Base-by-base conservation (phyloP, 108 stramenopile species). In the Chaetoceros tenuissimus region DNA sequence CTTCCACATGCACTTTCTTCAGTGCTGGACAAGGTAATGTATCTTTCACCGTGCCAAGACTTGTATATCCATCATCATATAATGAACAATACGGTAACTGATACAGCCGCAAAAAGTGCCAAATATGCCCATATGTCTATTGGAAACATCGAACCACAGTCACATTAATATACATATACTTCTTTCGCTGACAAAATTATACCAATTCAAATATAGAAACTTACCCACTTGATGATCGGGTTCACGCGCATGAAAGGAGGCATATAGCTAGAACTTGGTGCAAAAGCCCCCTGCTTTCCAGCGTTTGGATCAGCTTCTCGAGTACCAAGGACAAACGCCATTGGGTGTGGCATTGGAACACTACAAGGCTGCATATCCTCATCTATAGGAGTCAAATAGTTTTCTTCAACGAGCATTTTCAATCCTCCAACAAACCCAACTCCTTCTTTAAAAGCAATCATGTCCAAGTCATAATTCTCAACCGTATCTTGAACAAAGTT, bases 191-290 rank as follows among this genome's bases (percentile, higher is more conserved):
- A 13, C 43, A 30, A 46, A 59, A 67, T 18, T 24, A 8, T n/a
- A n/a, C n/a, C n/a, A n/a, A n/a, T n/a, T n/a, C n/a, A n/a, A n/a
- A n/a, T n/a, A n/a, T n/a, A n/a, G n/a, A n/a, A n/a, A n/a, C n/a
- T n/a, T n/a, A n/a, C n/a, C 98, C 98, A 99, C 31, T 88, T 53
- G 31, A 99, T 53, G 5, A 97, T 74, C 1, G 98, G 98, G 74
- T 97, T 98, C 22, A 97, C 91, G 7, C 98, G 80, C 77, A 99
- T 87, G 61, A 99, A 97, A 1, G 96, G 94, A 23, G 98, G 98
- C 97, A 99, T 92, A 77, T 95, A 95, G 51, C 82, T 77, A 2
- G 74, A 76, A 1, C 74, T 77, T 0, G 93, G 93, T 10, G 78
- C 83, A 64, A 82, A 94, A 7, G 69, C 46, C 48, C 82, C 82